phyloP scores from a whole-genome alignment of 768 basidiomycete species.

The Russula brevipes region DNA sequence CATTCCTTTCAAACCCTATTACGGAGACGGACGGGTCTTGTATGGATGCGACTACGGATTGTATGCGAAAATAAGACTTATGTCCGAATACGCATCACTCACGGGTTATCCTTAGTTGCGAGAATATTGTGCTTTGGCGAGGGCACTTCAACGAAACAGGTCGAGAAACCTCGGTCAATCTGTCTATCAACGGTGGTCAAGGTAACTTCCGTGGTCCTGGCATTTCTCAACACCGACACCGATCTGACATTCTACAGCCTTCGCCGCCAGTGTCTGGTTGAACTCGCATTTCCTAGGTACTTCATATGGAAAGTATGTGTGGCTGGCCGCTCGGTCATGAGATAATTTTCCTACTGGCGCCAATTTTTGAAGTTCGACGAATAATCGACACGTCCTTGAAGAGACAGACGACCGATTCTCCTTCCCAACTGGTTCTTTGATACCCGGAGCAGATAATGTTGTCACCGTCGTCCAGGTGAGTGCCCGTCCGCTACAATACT shows the following conservation, averaged over 20 bases:
- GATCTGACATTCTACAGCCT: slow-evolving; percentile 41
- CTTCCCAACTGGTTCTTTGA: slow-evolving; percentile 55
- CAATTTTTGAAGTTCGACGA: slow-evolving; percentile 49
- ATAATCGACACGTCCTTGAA: slow-evolving; percentile 52
- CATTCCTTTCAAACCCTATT: slow-evolving; percentile 61
- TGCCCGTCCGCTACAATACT: not conserved
- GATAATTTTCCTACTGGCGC: not conserved
- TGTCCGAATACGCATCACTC: not conserved
- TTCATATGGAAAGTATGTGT: slow-evolving; percentile 63
- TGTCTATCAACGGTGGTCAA: slow-evolving; percentile 78
- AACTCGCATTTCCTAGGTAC: slow-evolving; percentile 68
- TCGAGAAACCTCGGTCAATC: slow-evolving; percentile 55
- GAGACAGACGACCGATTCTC: slow-evolving; percentile 64
- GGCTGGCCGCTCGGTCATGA: not conserved
- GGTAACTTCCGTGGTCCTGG: slow-evolving; percentile 36
- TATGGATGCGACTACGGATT: slow-evolving; percentile 87
- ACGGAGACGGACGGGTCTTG: slow-evolving; percentile 70
- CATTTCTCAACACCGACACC: not conserved
- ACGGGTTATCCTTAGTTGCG: slow-evolving; percentile 50
- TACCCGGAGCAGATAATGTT: slow-evolving; percentile 57
- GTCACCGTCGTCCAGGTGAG: slow-evolving; percentile 70
- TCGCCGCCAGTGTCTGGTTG: slow-evolving; percentile 79
- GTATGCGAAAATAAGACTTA: slow-evolving; percentile 35
- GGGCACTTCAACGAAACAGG: slow-evolving; percentile 70
- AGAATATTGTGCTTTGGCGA: slow-evolving; percentile 76